Evolutionary conservation across 2,329 filamentous ascomycete genomes (phyloP), one percentile per base, ranked within the genome.

Genomic region (Aschersonia sp.): DNA sequence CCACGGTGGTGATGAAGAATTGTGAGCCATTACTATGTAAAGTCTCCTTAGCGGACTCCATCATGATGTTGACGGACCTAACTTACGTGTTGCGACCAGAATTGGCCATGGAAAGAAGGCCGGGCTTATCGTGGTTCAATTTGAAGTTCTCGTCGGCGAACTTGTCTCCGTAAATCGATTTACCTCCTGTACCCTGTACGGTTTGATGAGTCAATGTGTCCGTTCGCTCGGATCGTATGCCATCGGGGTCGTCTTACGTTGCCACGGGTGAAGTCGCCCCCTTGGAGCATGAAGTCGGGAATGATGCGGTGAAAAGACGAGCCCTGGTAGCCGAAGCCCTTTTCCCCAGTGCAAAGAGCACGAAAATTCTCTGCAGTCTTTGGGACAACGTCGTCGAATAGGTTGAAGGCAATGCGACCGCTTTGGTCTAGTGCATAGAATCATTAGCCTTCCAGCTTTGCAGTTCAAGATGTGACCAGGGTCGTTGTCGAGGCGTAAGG

Each of bases 1-100:
- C 76, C 45, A 94, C 87, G 48, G 90, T 97, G 60, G 90, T 97
- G 64, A 97, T 73, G 76, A 97, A 97, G 77, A 97, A 97, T 69
- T 97, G 90, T 46, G 87, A 94, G 60, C 92, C 92, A 72, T 98
- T 98, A 67, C 92, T 95, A 12, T 4, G 9, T 5, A 40, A 44
- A 11, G 5, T 11, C 7, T 40, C 41, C 30, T 42, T 14, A 42
- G 40, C 40, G 22, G 9, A 8, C 12, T 39, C 12, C 9, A 39
- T 39, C 35, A 12, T 8, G 35, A 12, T 9, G 35, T 12, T 39
- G 9, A 12, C 35, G 12, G 9, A 39, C 8, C 35, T 12, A 39
- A 49, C 76, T 68, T 73, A 82, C 79, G 90, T 97, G 83, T 97
- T 94, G 63, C 84, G 84, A 58, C 88, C 88, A 59, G 88, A 85